Evolutionary conservation across 164 flowering plant species (phyloP).

Genomic region (Chimonanthus salicifolius): DNA sequence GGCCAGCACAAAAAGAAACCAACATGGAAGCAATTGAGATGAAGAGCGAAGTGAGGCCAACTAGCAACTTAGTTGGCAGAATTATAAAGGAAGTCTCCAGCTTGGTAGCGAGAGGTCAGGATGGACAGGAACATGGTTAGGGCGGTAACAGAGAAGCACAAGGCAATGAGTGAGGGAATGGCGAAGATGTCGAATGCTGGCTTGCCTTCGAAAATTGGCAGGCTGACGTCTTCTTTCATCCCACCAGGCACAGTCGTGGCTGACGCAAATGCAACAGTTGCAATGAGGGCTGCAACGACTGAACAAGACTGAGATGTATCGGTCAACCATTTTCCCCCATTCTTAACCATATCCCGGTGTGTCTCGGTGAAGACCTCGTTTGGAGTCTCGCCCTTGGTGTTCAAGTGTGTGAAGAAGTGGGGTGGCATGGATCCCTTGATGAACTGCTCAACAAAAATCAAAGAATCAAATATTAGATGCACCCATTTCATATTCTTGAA

Average conservation of each 20-base stretch:
- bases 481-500: not conserved
- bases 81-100: slow-evolving; percentile 6
- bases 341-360: slow-evolving; percentile 2
- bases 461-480: not conserved
- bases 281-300: slow-evolving; percentile 7
- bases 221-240: not conserved
- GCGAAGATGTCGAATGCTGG: slow-evolving; percentile 22
- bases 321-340: slow-evolving; percentile 7
- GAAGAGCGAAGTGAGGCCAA: slow-evolving; percentile 21
- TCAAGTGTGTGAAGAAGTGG: slow-evolving; percentile 3
- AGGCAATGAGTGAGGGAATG: slow-evolving; percentile 19
- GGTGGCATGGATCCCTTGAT: slow-evolving; percentile 4
- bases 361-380: slow-evolving; percentile 4
- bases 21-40: slow-evolving; percentile 21
- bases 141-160: slow-evolving; percentile 22
- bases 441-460: not conserved
- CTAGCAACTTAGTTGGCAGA: slow-evolving; percentile 13
- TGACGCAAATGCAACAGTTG: slow-evolving; percentile 7
- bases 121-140: slow-evolving; percentile 21
- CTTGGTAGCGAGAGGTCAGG: slow-evolving; percentile 21
- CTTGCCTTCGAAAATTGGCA: slow-evolving; percentile 9
- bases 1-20: slow-evolving; percentile 23
- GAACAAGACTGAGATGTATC: slow-evolving; percentile 9
- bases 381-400: slow-evolving; percentile 1
- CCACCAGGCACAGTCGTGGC: slow-evolving; percentile 7